Base-by-base conservation (phyloP, 352 stramenopile genomes). In the Saprolegnia parasitica region DNA sequence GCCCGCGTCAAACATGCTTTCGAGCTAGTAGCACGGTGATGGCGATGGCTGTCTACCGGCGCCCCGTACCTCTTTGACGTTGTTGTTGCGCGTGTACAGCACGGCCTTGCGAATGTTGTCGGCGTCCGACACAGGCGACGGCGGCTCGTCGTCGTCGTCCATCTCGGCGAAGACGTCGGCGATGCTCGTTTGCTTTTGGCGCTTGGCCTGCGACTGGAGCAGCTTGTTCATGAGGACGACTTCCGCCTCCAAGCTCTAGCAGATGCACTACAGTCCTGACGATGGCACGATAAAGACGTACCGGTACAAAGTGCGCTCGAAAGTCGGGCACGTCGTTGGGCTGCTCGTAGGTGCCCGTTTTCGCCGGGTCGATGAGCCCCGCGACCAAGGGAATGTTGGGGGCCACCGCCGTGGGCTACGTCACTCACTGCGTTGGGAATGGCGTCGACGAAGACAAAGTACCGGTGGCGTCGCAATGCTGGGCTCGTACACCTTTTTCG, bases 1-100 rank as follows among this genome's bases (percentile, higher is more conserved):
- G 55, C 92, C 88, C 16, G 86, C 76, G 73, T 98, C 92, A 60
- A 99, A 75, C 26, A 86, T 79, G 56, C 87, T 67, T 74, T 98
- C 90, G 29, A 98, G 77, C 74, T 93, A 32, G 18, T 72, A 62
- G 29, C 39, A n/a, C 18, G 55, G 23, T 26, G 11, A 71, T 63
- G 2, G 49, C 35, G 21, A 66, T 66, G 39, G 16, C 13, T 16
- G 72, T 66, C 9, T 45, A 1, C 6, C 13, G 47, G 52, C 8
- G 73, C 71, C 9, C 4, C 24, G 11, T 77, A 91, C 84, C 56
- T 81, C 83, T 71, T 87, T 78, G 40, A 92, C 66, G 66, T 94
- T 93, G 76, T 89, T 90, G 81, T 89, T 92, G 26, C 83, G 80
- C 32, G 86, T 81, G 32, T 78, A 90, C 9, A 91, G 74, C 11